Percentiles rank a stretch among this genome's conserved stretches.
Evolutionary conservation across 352 stramenopile genomes (phyloP).

Genomic region (Phytophthora lateralis): DNA sequence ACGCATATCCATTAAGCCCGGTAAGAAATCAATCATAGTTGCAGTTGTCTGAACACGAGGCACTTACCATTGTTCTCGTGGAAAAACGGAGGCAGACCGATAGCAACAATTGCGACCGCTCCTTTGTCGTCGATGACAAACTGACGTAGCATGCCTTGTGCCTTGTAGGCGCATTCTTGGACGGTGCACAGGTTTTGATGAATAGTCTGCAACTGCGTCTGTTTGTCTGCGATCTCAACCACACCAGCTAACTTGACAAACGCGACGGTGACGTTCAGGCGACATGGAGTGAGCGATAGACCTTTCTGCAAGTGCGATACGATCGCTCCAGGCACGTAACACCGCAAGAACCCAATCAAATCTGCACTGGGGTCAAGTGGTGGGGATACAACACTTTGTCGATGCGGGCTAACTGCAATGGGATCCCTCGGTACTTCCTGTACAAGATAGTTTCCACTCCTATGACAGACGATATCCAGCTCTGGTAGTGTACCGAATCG

Average conservation of each 20-base stretch:
- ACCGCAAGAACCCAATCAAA: slow-evolving; percentile 62
- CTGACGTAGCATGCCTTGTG: slow-evolving; percentile 80
- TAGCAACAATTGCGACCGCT: slow-evolving; percentile 74
- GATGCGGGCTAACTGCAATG: not conserved
- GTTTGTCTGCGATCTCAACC: slow-evolving; percentile 45
- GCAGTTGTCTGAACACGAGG: not conserved
- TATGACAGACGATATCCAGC: slow-evolving; percentile 29
- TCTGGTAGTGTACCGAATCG: slow-evolving; percentile 24
- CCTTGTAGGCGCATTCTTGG: slow-evolving; percentile 80
- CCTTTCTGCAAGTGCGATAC: slow-evolving; percentile 72
- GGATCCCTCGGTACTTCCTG: slow-evolving; percentile 20
- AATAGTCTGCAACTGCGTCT: slow-evolving; percentile 56
- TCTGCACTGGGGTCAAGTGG: slow-evolving; percentile 35
- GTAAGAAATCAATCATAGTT: not conserved
- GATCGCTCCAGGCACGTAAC: slow-evolving; percentile 76
- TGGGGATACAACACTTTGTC: not conserved
- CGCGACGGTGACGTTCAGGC: slow-evolving; percentile 70
- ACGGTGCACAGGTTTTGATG: slow-evolving; percentile 69
- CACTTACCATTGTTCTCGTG: slow-evolving; percentile 83
- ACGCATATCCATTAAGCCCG: not conserved
- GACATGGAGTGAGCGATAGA: slow-evolving; percentile 64
- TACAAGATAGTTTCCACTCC: slow-evolving; percentile 61
- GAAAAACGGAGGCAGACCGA: slow-evolving; percentile 81
- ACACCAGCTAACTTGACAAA: slow-evolving; percentile 75
- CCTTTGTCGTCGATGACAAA: slow-evolving; percentile 91